Base-by-base conservation (phyloP, 768 basidiomycete species). In the Agaricus subrufescens region DNA sequence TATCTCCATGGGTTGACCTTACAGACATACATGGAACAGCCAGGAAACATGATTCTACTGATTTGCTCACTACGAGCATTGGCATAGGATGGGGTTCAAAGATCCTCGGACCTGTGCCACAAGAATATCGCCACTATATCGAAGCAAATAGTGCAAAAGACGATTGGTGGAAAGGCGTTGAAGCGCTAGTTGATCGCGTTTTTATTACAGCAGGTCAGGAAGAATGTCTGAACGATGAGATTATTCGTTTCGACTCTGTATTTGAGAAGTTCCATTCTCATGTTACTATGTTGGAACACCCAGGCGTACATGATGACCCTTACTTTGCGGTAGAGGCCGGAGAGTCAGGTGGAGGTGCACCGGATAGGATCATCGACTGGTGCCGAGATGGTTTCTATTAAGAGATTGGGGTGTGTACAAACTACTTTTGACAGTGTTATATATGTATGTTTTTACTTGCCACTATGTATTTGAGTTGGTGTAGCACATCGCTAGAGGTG, bases 1-100 rank as follows among this genome's bases (percentile, higher is more conserved):
- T 74, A 45, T 71, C 71, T 0, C 72, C 72, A 11, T 75, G 70
- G 71, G 62, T 69, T 8, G 57, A 62, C 12, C 64, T 73, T 29
- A 44, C 52, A 7, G 44, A 60, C 25, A 63, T 58, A 12, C 49
- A 49, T 8, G 60, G 64, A 7, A 62, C 63, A 26, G n/a, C 71
- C 67, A 9, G 63, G 64, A 52, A 12, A 26, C 19, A 61, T 58
- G 43, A 69, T 31, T 43, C 57, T 23, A 63, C 43, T 34, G 74
- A 75, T 55, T 60, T 66, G 31, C 23, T 74, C 30, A 26, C 49
- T 7, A 25, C 52, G 4, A 27, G 4, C 3, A 51, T 19, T 57
- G 7, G 38, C 70, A 34, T 54, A 63, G 11, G 53, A 57, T 31
- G 46, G 50, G 44, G 49, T n/a, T 29, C 47, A 14, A 12, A 31